A percentile compares a stretch with the other conserved stretches of the same genome.
These are phyloP conservation scores for Tetradesmus obliquus DNA, from an alignment of 139 green algal species.

Conservation along the genomic window DNA sequence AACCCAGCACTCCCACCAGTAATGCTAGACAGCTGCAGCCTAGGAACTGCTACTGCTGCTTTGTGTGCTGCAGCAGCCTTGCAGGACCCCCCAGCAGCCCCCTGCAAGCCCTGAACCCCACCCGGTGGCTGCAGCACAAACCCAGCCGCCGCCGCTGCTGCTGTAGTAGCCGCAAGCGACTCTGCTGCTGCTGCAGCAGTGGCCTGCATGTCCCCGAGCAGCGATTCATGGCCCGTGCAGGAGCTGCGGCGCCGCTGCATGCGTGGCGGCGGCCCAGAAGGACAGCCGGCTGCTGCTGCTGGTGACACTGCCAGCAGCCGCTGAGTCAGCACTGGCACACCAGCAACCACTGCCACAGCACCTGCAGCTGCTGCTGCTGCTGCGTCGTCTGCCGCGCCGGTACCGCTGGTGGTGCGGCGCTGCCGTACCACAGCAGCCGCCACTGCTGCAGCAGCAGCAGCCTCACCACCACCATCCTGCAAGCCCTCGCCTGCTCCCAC, in stretches of 20 bases:
- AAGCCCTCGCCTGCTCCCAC: background rate
- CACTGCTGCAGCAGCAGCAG: slow-evolving; percentile 10
- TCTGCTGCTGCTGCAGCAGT: background rate
- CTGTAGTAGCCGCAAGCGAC: background rate
- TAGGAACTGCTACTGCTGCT: background rate
- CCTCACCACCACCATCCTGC: background rate
- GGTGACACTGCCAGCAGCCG: background rate
- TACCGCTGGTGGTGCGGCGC: background rate
- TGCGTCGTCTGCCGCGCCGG: background rate
- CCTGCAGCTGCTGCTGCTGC: background rate
- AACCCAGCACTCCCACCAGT: background rate
- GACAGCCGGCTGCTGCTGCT: background rate
- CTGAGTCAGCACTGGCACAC: background rate
- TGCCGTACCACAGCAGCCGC: background rate
- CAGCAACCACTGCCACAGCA: background rate
- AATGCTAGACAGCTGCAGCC: background rate
- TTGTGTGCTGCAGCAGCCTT: background rate
- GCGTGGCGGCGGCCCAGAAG: background rate
- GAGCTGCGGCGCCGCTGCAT: background rate
- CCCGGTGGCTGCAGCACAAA: background rate
- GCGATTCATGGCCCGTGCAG: background rate
- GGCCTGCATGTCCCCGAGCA: background rate
- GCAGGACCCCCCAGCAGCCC: background rate
- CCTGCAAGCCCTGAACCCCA: background rate
- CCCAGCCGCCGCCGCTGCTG: slow-evolving; percentile 15